Evolutionary conservation across 1,284 basidiomycete genomes (phyloP).

Genomic region (Laetiporus sulphureus): DNA sequence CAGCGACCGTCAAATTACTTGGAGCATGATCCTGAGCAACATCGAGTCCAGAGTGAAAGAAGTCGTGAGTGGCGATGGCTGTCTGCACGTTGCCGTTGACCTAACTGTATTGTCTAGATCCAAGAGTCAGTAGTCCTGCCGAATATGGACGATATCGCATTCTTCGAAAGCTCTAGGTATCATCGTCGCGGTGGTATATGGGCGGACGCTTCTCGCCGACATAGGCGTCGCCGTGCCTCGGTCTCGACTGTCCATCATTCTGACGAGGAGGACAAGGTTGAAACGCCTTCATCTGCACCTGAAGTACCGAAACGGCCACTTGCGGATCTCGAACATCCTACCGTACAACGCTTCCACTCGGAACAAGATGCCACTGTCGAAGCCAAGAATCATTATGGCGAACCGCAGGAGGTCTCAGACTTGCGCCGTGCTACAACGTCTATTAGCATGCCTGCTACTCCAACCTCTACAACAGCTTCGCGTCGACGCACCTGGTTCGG

Average conservation of each 20-base stretch:
- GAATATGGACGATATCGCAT: conserved; percentile 96
- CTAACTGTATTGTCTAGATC: conserved; percentile 50
- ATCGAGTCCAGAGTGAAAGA: conserved; percentile 89
- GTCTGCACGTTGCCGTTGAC: not conserved
- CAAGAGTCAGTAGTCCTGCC: conserved; percentile 91
- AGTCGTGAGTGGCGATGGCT: conserved; percentile 54
- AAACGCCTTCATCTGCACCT: conserved; percentile 14
- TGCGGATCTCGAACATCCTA: conserved; percentile 16
- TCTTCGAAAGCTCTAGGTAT: conserved; percentile 77
- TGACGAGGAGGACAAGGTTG: conserved; percentile 15
- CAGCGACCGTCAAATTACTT: conserved; percentile 87
- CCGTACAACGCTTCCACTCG: conserved; percentile 24
- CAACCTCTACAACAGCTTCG: conserved; percentile 12
- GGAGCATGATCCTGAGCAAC: conserved; percentile 85
- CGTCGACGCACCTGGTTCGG: conserved; percentile 35
- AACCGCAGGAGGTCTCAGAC: conserved; percentile 9
- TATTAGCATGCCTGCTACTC: conserved; percentile 11
- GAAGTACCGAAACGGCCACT: conserved; percentile 15
- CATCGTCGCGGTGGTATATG: conserved; percentile 85
- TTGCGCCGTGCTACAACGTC: conserved; percentile 14
- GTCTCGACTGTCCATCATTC: conserved; percentile 9
- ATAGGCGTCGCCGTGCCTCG: conserved; percentile 26
- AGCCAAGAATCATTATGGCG: conserved; percentile 2
- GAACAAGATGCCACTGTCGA: conserved; percentile 22
- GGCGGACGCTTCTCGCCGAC: conserved; percentile 64